Base-by-base conservation (phyloP, 2,329 filamentous ascomycete genomes). In the Hirsutella minnesotensis region DNA sequence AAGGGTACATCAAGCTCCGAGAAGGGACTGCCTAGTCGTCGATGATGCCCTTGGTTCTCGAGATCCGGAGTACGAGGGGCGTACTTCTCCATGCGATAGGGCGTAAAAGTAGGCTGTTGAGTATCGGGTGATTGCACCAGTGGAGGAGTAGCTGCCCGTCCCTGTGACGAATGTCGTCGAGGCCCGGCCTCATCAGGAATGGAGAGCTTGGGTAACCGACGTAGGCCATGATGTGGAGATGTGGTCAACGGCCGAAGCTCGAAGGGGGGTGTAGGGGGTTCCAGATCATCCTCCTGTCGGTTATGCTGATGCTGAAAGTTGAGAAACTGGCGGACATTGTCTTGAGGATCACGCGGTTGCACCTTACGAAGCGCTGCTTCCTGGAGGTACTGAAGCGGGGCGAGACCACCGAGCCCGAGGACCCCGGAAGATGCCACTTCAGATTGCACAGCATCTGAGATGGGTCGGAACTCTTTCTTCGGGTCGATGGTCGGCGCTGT, bases 241-340 rank as follows among this genome's bases (percentile, higher is more conserved):
- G 62, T 62, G 27, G 56, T 59, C 44, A 64, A 53, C 13, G 75
- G 72, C 46, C 73, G 72, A 52, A 80, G 67, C 65, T 85, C 79
- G 51, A 82, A 83, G 4, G 81, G 80, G 15, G 84, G 82, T 8
- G 81, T 81, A 9, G 76, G 76, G 8, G 79, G 77, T n/a, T 83
- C 73, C 42, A 81, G 75, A 47, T 67, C 67, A 36, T 51, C 53
- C 30, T 53, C 51, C 7, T 47, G 49, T 43, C 75, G 72, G 57
- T 59, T 49, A 31, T 84, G 81, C 59, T 95, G 90, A 58, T 85
- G 81, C 59, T 96, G 90, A 59, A 95, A 89, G 56, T 77, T 77
- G 42, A 96, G 74, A 63, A 95, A 96, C 51, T 94, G 86, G 56
- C 86, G 81, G 30, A 96, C 87, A 53, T 90, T 94, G 64, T 95